Conservation (phyloP, 805 yeast species). For the Suhomyces xylopsoci region DNA sequence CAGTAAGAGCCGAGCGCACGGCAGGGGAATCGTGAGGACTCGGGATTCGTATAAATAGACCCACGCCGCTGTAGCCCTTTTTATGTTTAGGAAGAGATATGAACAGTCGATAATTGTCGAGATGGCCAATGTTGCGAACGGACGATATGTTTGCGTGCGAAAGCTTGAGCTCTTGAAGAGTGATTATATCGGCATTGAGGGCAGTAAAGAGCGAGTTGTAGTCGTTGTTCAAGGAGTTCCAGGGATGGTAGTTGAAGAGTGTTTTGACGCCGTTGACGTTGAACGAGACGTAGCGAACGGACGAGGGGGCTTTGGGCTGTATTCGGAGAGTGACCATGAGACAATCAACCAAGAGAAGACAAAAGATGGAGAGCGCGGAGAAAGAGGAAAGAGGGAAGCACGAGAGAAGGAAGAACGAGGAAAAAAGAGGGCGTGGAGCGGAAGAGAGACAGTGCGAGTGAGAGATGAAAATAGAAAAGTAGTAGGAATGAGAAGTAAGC, state of each 20-base stretch:
- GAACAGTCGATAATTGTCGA: constrained; percentile 59
- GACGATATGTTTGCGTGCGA: constrained; percentile 21
- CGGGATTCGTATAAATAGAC: constrained; percentile 66
- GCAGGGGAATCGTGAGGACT: constrained; percentile 38
- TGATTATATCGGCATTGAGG: constrained; percentile 70
- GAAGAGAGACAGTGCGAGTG: not conserved
- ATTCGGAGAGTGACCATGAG: not conserved
- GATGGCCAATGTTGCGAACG: constrained; percentile 46
- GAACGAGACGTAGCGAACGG: constrained; percentile 60
- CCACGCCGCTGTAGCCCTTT: constrained; percentile 92
- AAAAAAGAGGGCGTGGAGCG: not conserved
- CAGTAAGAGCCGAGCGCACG: constrained; percentile 42
- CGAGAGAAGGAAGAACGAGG: not conserved
- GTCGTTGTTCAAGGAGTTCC: constrained; percentile 51
- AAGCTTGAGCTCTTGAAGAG: constrained; percentile 83
- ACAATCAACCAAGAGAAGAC: not conserved
- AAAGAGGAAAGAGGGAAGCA: not conserved
- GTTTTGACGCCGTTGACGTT: constrained; percentile 86
- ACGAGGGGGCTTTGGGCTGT: constrained; percentile 1
- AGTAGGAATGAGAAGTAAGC: not conserved
- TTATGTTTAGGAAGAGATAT: constrained; percentile 63
- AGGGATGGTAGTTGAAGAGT: constrained; percentile 77
- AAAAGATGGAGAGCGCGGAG: not conserved
- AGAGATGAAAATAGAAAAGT: not conserved
- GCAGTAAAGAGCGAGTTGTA: constrained; percentile 46